Evolutionary conservation across 352 stramenopile species (phyloP), one percentile per base, ranked within the genome.

Genomic region (Phytophthora meadii): DNA sequence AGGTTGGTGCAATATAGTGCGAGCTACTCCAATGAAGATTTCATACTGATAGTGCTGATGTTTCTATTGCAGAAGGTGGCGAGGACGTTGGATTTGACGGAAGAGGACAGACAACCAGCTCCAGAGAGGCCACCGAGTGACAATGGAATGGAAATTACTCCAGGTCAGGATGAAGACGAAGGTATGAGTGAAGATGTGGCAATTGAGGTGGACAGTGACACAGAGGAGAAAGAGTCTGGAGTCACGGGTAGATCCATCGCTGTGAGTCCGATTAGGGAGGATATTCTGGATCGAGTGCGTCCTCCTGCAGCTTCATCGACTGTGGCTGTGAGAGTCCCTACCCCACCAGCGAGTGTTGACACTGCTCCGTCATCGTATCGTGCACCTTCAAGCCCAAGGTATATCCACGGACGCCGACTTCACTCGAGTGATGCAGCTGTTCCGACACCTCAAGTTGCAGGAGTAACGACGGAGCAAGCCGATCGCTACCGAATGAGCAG

Each of bases 401-500:
- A 76, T 49, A 55, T 34, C 41, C 34, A 74, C 44, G 67, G 71
- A 22, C 67, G 63, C 19, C 56, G 68, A 11, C 52, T 75, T 30
- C 14, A 59, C n/a, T 54, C 54, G 11, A 75, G 36, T 39, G 56
- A 67, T 48, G 39, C 49, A 22, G 51, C 53, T 5, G 30, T 66
- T 15, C 53, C 64, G 0, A 57, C 36, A 34, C 24, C 53, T 57
- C 52, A 51, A 41, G 64, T 39, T 49, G 72, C 72, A 10, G 72
- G 72, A 28, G 54, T 80, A 19, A 65, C 68, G 12, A 80, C 72
- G 5, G 53, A 65, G 30, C 54, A 69, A 11, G 68, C 65, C 5
- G 72, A 80, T 54, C 65, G 61, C 6, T 70, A 69, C 46, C 54
- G 70, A 49, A 77, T 77, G 70, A 68, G 24, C 30, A 50, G 47